Conservation (phyloP, 345 rosid genomes). For the Sonneratia caseolaris region DNA sequence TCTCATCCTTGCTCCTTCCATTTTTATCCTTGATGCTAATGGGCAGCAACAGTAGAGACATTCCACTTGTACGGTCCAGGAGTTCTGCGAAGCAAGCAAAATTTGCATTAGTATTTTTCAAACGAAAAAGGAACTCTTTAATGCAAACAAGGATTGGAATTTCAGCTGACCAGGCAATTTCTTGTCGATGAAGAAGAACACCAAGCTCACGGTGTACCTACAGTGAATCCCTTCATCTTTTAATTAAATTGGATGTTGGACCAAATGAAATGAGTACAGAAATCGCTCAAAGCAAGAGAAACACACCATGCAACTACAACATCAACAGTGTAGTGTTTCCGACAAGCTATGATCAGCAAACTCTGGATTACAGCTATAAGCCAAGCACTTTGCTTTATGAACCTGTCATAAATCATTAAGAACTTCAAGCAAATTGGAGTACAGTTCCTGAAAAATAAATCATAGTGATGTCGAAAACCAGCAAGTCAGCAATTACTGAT, state of each 20-base stretch:
- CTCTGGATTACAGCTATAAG: constrained; percentile 73
- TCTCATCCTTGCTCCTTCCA: constrained; percentile 67
- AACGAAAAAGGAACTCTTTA: not conserved
- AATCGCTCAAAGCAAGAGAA: not conserved
- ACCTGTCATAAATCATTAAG: constrained; percentile 32
- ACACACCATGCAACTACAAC: constrained; percentile 89
- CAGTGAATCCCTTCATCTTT: constrained; percentile 3
- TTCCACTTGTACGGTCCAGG: constrained; percentile 55
- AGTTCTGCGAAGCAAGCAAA: constrained; percentile 38
- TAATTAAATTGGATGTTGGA: constrained; percentile 8
- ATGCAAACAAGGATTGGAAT: not conserved
- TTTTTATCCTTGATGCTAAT: constrained; percentile 57
- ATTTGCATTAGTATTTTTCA: not conserved
- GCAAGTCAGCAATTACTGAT: too few relatives aligned
- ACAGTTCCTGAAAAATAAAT: not conserved
- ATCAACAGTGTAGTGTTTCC: constrained; percentile 96
- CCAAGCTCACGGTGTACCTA: constrained; percentile 94
- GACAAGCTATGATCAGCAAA: constrained; percentile 81
- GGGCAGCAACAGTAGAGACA: constrained; percentile 47
- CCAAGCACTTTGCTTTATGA: constrained; percentile 82
- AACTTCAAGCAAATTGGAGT: not conserved
- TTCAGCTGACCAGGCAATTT: constrained; percentile 78
- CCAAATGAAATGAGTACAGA: not conserved
- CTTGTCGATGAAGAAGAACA: constrained; percentile 89
- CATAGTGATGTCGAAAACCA: too few relatives aligned